Base-by-base conservation (phyloP, 306 rosid species). In the Glycine tomentella region DNA sequence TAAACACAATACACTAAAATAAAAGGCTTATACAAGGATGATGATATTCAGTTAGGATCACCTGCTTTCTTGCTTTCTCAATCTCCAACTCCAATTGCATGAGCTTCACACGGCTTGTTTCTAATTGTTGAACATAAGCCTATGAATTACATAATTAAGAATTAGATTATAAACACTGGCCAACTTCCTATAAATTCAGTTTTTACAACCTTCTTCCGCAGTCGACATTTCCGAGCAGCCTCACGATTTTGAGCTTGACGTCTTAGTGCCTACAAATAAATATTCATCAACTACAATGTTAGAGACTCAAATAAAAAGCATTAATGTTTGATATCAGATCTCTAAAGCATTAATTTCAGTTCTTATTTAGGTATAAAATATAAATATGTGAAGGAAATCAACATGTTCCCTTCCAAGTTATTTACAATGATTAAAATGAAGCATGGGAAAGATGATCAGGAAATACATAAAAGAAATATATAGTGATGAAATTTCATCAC, bases 81-180 rank as follows among this genome's bases (percentile, higher is more conserved):
- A 93, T 85, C 81, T 93, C 97, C 63, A 82, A 86, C 86, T 93
- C 97, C 89, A 93, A 72, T 77, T 91, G 94, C 70, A 85, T 84
- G 72, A 93, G 84, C 83, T 93, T 93, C 85, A 90, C 76, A 51
- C 97, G 91, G 84, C 97, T 93, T 65, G 92, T 80, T 87, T 93
- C 97, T 82, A 93, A 79, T 80, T 93, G 93, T 78, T 89, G 90
- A 72, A 93, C 97, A 86, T 93, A 93, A 48, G 92, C 97, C 97
- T 93, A 56, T 5, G 44, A 75, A 77, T 86, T 61, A 51, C 34
- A 82, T 25, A 34, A 81, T 13, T 17, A 57, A n/a, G 55, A 85
- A 50, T 50, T 48, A 75, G 81, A 75, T 69, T n/a, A 80, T 40
- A 31, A 58, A 73, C 64, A 8, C 59, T 59, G 36, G 20, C 46